phyloP scores from a whole-genome alignment of 768 basidiomycete species.

The Lactifluus subvellereus region DNA sequence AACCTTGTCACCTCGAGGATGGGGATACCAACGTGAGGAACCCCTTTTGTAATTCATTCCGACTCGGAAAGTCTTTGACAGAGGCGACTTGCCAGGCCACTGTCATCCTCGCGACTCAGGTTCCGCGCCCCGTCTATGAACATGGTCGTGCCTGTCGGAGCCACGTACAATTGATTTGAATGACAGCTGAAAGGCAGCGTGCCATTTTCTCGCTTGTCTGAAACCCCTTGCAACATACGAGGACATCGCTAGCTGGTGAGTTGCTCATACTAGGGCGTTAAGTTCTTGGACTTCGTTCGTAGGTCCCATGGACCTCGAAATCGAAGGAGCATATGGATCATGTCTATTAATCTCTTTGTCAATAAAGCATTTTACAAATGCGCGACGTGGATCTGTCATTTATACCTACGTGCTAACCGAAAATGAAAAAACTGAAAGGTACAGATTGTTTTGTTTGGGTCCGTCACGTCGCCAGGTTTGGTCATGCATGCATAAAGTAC shows the following conservation, averaged over 20 bases:
- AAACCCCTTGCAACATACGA: neutral
- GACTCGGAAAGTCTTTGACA: neutral
- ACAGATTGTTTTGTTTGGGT: neutral
- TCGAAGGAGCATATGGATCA: neutral
- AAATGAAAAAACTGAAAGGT: constrained; percentile 4
- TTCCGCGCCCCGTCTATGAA: neutral
- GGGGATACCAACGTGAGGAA: neutral
- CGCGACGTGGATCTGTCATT: neutral
- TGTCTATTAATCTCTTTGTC: neutral
- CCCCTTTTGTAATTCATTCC: neutral
- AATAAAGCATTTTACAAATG: neutral
- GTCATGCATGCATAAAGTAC: neutral
- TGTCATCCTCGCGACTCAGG: neutral
- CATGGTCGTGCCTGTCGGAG: neutral
- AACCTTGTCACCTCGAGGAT: neutral
- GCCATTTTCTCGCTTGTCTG: neutral
- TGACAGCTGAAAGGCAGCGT: neutral
- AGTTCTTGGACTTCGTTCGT: neutral
- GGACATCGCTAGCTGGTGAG: neutral
- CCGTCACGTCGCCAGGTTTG: neutral
- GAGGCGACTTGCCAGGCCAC: neutral
- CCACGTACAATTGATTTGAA: neutral
- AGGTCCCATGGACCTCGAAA: neutral
- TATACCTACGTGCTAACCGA: neutral
- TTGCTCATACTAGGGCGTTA: neutral